Evolutionary conservation across 805 yeast species (phyloP).

Genomic region (Wickerhamiella lipophila): DNA sequence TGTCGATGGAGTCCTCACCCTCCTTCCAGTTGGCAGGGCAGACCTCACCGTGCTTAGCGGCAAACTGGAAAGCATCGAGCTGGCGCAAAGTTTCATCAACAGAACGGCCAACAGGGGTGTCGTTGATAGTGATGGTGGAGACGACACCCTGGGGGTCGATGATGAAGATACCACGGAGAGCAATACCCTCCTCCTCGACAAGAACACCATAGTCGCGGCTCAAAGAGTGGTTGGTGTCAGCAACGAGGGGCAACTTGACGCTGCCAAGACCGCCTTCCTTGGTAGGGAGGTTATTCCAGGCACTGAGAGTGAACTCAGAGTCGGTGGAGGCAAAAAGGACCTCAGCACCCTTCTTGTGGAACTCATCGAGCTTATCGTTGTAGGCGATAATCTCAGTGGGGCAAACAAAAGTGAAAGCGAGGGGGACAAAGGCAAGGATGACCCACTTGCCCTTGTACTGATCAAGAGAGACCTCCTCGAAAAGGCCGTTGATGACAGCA

Average conservation of each 20-base stretch:
- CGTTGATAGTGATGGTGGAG: conserved; percentile 95
- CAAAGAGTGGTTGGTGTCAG: conserved; percentile 91
- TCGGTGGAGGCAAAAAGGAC: conserved; percentile 92
- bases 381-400: conserved; percentile 98
- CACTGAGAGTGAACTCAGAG: conserved; percentile 90
- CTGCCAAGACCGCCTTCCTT: conserved; percentile 97
- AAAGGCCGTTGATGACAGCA: conserved; percentile 90
- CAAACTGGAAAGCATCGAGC: conserved; percentile 97
- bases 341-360: conserved; percentile 73
- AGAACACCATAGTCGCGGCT: conserved; percentile 94
- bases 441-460: conserved; percentile 97
- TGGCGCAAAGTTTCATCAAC: conserved; percentile 95
- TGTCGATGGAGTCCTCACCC: conserved; percentile 82
- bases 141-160: conserved; percentile 89
- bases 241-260: conserved; percentile 81
- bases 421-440: conserved; percentile 85
- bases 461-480: conserved; percentile 86
- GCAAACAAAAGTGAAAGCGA: conserved; percentile 97
- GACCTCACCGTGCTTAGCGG: conserved; percentile 96
- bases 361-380: conserved; percentile 86
- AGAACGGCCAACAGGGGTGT: conserved; percentile 96
- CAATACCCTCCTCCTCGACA: conserved; percentile 88
- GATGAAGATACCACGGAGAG: conserved; percentile 92
- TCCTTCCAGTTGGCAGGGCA: conserved; percentile 99
- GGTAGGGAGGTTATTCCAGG: conserved; percentile 95